A percentile compares a stretch with the other conserved stretches of the same genome.
phyloP scores from a whole-genome alignment of 768 basidiomycete genomes.

The Mycena chlorophos region DNA sequence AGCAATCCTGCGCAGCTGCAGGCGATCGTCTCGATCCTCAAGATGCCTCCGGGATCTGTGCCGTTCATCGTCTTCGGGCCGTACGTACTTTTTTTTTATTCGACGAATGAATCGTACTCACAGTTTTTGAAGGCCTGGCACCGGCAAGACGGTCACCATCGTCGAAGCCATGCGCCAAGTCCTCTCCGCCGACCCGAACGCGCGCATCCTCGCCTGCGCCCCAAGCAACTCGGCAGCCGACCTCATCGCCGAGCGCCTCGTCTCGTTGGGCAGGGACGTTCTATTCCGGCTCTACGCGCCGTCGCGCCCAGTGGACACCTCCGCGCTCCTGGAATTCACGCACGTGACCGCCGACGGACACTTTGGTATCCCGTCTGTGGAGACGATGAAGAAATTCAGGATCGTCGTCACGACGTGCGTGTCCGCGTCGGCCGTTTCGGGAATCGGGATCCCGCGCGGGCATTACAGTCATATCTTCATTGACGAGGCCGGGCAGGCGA shows the following conservation, averaged over 20 bases:
- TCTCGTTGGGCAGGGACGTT: constrained; percentile 30
- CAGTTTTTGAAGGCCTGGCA: constrained; percentile 47
- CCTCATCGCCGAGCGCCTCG: constrained; percentile 50
- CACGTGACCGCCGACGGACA: constrained; percentile 33
- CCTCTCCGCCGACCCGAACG: constrained; percentile 35
- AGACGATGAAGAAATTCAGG: constrained; percentile 41
- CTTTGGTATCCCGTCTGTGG: constrained; percentile 43
- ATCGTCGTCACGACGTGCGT: constrained; percentile 68
- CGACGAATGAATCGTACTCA: not conserved
- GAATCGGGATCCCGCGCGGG: constrained; percentile 57
- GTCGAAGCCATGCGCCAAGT: constrained; percentile 63
- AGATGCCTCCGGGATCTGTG: constrained; percentile 43
- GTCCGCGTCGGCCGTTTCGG: constrained; percentile 56
- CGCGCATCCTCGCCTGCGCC: constrained; percentile 54
- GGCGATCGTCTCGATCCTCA: constrained; percentile 49
- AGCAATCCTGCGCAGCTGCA: constrained; percentile 48
- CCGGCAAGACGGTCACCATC: constrained; percentile 66
- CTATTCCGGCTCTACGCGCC: constrained; percentile 60
- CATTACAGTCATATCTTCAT: constrained; percentile 69
- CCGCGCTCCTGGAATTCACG: constrained; percentile 40
- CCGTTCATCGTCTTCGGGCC: constrained; percentile 67
- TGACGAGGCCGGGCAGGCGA: constrained; percentile 74
- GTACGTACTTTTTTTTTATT: too few species aligned
- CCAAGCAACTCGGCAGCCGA: constrained; percentile 30
- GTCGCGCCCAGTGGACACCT: constrained; percentile 49